These are phyloP conservation scores for Bryoglossum gracile DNA, from an alignment of 495 filamentous ascomycete species.

Conservation along the genomic window DNA sequence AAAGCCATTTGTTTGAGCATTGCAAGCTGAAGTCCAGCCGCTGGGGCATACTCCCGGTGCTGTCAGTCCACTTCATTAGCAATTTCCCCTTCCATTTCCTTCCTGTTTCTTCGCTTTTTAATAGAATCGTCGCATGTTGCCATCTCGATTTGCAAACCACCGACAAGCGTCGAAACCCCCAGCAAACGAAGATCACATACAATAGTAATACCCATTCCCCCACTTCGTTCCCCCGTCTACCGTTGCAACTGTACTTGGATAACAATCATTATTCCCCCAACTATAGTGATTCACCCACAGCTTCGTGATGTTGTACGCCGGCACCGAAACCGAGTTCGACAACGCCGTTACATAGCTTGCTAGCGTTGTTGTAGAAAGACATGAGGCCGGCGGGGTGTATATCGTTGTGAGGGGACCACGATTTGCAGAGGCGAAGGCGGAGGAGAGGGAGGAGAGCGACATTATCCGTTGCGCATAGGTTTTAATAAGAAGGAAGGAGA, in stretches of 20 bases:
- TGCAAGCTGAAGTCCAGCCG: slow-evolving; percentile 12
- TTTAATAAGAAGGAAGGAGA: background rate
- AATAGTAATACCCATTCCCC: slow-evolving; percentile 13
- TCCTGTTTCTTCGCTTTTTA: too few species aligned
- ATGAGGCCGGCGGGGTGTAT: slow-evolving; percentile 12
- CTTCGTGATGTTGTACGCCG: background rate
- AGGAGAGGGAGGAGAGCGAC: background rate
- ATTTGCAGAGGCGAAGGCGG: slow-evolving; percentile 9
- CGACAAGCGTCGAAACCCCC: too few species aligned
- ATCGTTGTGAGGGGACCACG: slow-evolving; percentile 12
- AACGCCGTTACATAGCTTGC: slow-evolving; percentile 1
- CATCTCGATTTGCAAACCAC: too few species aligned
- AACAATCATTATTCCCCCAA: slow-evolving; percentile 14
- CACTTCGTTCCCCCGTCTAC: slow-evolving; percentile 3
- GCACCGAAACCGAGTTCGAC: background rate
- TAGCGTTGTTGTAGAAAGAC: slow-evolving; percentile 8
- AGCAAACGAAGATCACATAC: background rate
- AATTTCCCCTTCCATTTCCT: background rate
- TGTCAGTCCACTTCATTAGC: background rate
- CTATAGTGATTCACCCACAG: slow-evolving; percentile 13
- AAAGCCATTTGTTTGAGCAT: background rate
- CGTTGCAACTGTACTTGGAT: slow-evolving; percentile 11
- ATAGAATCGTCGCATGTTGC: too few species aligned
- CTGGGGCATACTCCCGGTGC: slow-evolving; percentile 13
- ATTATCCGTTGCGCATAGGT: background rate